phyloP scores from a whole-genome alignment of 2,329 filamentous ascomycete species.

The Clarireedia paspali region DNA sequence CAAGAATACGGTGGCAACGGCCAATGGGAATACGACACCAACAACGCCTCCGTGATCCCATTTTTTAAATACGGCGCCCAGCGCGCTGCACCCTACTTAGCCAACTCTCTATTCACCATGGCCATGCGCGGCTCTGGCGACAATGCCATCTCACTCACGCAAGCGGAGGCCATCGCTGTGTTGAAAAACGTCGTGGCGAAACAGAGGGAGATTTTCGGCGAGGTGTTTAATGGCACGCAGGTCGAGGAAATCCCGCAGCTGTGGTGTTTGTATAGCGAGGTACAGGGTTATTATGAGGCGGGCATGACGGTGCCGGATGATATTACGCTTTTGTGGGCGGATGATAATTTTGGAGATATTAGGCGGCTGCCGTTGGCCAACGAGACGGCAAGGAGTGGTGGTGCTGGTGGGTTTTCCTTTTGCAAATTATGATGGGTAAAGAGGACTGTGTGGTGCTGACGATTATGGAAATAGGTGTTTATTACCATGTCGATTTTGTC shows the following conservation, averaged over 20 bases:
- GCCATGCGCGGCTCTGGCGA: constrained; percentile 66
- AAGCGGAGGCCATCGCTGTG: constrained; percentile 47
- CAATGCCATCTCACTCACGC: constrained; percentile 48
- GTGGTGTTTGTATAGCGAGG: constrained; percentile 71
- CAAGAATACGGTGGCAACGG: constrained; percentile 36
- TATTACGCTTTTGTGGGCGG: constrained; percentile 60
- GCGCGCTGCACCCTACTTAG: constrained; percentile 57
- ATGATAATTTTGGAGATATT: constrained; percentile 64
- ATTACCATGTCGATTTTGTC: constrained; percentile 52
- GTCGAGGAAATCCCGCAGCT: constrained; percentile 50
- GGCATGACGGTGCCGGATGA: constrained; percentile 59
- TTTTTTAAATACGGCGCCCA: constrained; percentile 62
- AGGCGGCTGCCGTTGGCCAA: constrained; percentile 51
- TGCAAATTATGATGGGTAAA: background rate
- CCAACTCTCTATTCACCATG: constrained; percentile 57
- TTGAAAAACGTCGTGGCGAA: constrained; percentile 53
- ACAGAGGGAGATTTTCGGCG: constrained; percentile 50
- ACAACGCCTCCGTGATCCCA: constrained; percentile 58
- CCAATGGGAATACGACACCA: constrained; percentile 61
- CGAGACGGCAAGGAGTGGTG: constrained; percentile 51
- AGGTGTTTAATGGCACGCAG: constrained; percentile 41
- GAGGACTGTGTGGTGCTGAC: background rate
- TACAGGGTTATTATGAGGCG: constrained; percentile 59
- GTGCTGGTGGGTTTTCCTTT: constrained; percentile 39
- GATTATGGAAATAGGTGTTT: constrained; percentile 35